These are phyloP conservation scores for Aphanomyces euteiches DNA, from an alignment of 352 stramenopile species.

Conservation along the genomic window DNA sequence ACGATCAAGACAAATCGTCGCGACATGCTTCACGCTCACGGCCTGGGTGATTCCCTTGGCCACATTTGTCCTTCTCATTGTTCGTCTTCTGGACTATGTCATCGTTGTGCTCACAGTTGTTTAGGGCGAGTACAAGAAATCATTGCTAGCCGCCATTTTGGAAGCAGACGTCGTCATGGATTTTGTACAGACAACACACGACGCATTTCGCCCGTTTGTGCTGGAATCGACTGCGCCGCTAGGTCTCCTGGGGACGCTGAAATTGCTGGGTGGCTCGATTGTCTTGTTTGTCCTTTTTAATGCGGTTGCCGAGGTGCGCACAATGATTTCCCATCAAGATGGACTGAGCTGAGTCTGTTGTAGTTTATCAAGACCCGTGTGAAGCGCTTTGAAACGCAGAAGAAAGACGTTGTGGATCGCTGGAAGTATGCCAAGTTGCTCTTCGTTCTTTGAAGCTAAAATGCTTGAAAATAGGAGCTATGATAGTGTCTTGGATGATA, in stretches of 20 bases:
- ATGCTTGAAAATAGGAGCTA: constrained; percentile 34
- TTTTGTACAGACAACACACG: constrained; percentile 38
- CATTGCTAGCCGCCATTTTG: constrained; percentile 36
- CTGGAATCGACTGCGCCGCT: constrained; percentile 28
- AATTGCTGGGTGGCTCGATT: constrained; percentile 43
- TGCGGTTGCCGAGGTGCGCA: constrained; percentile 40
- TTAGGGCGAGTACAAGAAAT: constrained; percentile 44
- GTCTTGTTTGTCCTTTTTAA: constrained; percentile 43
- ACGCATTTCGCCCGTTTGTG: constrained; percentile 40
- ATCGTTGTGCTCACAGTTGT: no score
- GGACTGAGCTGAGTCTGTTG: constrained; percentile 1
- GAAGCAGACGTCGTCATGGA: constrained; percentile 46
- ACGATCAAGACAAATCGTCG: constrained; percentile 45
- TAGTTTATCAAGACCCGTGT: constrained; percentile 44
- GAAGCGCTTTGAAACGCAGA: constrained; percentile 42
- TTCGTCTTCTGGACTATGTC: constrained; percentile 25
- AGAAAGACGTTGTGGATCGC: constrained; percentile 37
- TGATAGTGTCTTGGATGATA: constrained; percentile 40
- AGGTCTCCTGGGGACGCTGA: constrained; percentile 38
- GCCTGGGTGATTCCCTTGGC: constrained; percentile 46
- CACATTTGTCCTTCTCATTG: constrained; percentile 45
- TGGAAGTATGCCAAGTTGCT: constrained; percentile 36
- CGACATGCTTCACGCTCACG: constrained; percentile 42
- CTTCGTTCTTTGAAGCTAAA: no score
- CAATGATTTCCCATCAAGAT: background rate